These are phyloP conservation scores for Malus domestica DNA, from an alignment of 306 rosid genomes.

Conservation along the genomic window ASM211411v1 NC_041794.1:27040001-27040500, in stretches of 20 bases:
- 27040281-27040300: too few species aligned
- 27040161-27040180: neutral
- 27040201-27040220: neutral
- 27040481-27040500: too few species aligned
- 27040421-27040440: too few species aligned
- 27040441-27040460: too few species aligned
- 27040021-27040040: neutral
- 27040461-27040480: neutral
- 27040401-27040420: too few species aligned
- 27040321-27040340: too few species aligned
- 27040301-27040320: too few species aligned
- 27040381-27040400: too few species aligned
- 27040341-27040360: too few species aligned
- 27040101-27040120: too few species aligned
- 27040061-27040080: neutral
- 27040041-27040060: conserved; percentile 4
- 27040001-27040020: neutral
- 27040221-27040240: neutral
- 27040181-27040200: neutral
- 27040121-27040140: neutral
- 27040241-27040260: neutral
- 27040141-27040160: neutral
- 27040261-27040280: neutral
- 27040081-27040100: neutral
- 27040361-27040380: too few species aligned